Conservation (phyloP, 106 monocot genomes). For the Allium cepa region DNA sequence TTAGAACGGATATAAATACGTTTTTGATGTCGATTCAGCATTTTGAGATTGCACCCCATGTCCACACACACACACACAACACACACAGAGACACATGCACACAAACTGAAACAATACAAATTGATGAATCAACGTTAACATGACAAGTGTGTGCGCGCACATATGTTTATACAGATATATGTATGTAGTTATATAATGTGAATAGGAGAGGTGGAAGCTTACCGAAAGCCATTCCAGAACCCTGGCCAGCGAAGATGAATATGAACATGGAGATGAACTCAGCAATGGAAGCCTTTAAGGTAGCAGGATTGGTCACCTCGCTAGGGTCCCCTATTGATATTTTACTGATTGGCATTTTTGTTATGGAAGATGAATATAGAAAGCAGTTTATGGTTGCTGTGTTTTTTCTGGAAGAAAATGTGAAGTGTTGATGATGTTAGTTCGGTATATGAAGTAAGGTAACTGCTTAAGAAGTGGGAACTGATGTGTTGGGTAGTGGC, state of each 20-base stretch:
- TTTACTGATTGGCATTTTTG: slow-evolving; percentile 40
- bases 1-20: neutral
- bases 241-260: slow-evolving; percentile 68
- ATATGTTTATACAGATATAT: no score
- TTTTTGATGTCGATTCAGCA: neutral
- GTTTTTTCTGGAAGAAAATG: no score
- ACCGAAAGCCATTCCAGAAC: slow-evolving; percentile 61
- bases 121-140: no score
- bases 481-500: no score
- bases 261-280: slow-evolving; percentile 63
- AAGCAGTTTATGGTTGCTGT: neutral
- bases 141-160: no score
- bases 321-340: slow-evolving; percentile 29
- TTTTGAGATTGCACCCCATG: no score
- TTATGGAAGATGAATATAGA: neutral
- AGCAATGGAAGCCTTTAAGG: slow-evolving; percentile 49
- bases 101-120: no score
- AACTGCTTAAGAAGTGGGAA: neutral
- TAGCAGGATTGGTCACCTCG: slow-evolving; percentile 38
- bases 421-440: no score
- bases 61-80: no score
- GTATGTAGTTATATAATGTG: no score
- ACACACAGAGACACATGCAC: no score
- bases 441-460: neutral
- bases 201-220: neutral